A percentile compares a stretch with the other conserved stretches of the same genome.
These are phyloP conservation scores for Tulasnella sp. DNA, from an alignment of 768 basidiomycete genomes.

Conservation along the genomic window DNA sequence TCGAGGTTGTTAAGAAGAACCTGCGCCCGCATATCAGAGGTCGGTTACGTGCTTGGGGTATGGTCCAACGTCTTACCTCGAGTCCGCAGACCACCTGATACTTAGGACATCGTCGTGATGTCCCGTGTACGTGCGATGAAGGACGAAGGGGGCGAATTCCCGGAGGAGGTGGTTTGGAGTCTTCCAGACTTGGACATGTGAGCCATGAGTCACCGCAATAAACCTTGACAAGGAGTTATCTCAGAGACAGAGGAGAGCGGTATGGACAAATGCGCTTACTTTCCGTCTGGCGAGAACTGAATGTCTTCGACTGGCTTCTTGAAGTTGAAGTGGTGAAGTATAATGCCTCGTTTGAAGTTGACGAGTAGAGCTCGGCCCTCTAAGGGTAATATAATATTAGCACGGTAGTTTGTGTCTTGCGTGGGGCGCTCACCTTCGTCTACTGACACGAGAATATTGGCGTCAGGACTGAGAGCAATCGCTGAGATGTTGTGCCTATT, in stretches of 20 bases:
- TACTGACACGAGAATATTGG: conserved; percentile 84
- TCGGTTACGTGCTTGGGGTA: background rate
- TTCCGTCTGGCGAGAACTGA: conserved; percentile 92
- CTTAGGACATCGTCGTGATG: conserved; percentile 92
- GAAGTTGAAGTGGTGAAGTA: conserved; percentile 95
- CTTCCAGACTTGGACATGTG: conserved; percentile 92
- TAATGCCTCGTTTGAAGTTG: conserved; percentile 81
- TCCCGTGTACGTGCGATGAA: conserved; percentile 93
- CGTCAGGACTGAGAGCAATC: conserved; percentile 89
- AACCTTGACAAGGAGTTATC: conserved; percentile 53
- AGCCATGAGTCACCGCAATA: conserved; percentile 92
- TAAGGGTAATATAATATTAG: conserved; percentile 42
- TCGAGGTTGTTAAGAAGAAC: conserved; percentile 91
- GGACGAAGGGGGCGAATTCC: conserved; percentile 93
- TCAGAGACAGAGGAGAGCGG: background rate
- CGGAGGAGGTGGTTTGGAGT: conserved; percentile 93
- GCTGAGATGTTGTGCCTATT: conserved; percentile 91
- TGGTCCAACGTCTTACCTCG: conserved; percentile 58
- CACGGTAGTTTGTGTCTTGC: background rate
- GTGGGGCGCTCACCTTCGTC: conserved; percentile 73
- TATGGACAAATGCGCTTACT: conserved; percentile 53
- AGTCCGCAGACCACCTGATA: conserved; percentile 90
- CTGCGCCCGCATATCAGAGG: conserved; percentile 47
- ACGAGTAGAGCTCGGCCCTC: conserved; percentile 96
- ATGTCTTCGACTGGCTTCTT: conserved; percentile 82